phyloP scores from a whole-genome alignment of 2,329 filamentous ascomycete genomes.

The Leptographium radiaticola region DNA sequence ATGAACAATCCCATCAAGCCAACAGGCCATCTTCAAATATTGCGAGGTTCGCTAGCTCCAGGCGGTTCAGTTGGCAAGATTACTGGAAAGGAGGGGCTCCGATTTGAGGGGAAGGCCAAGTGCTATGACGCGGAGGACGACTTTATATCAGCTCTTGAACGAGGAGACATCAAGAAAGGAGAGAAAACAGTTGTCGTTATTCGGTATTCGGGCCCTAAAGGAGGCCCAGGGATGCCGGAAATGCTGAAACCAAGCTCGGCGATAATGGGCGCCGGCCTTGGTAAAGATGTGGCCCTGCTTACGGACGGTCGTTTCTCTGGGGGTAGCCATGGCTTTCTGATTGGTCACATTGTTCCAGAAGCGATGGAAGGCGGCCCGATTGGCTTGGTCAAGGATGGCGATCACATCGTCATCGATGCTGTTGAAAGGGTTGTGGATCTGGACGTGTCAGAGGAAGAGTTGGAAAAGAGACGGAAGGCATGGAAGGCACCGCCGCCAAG shows the following conservation, averaged over 20 bases:
- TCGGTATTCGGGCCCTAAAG: conserved; percentile 86
- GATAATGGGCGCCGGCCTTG: conserved; percentile 81
- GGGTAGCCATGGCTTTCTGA: conserved; percentile 75
- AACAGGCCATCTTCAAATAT: conserved; percentile 79
- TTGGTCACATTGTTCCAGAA: conserved; percentile 79
- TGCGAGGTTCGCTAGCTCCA: conserved; percentile 73
- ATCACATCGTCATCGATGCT: conserved; percentile 70
- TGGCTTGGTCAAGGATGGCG: conserved; percentile 67
- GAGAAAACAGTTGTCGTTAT: conserved; percentile 87
- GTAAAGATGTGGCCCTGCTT: conserved; percentile 60
- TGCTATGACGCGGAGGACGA: conserved; percentile 76
- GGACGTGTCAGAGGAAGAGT: conserved; percentile 51
- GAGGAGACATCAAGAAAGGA: conserved; percentile 65
- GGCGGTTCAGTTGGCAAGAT: conserved; percentile 86
- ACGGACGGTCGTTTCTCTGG: conserved; percentile 69
- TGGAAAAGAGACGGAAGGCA: conserved; percentile 39
- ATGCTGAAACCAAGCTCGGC: conserved; percentile 87
- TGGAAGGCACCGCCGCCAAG: conserved; percentile 51
- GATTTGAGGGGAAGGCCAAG: conserved; percentile 66
- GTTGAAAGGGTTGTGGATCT: conserved; percentile 58
- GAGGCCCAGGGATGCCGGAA: conserved; percentile 89
- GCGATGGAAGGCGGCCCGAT: conserved; percentile 79
- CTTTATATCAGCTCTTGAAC: conserved; percentile 65
- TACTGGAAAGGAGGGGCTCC: conserved; percentile 82
- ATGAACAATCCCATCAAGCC: conserved; percentile 74